phyloP scores from a whole-genome alignment of 108 stramenopile genomes.

The Nannochloropsis salina region DNA sequence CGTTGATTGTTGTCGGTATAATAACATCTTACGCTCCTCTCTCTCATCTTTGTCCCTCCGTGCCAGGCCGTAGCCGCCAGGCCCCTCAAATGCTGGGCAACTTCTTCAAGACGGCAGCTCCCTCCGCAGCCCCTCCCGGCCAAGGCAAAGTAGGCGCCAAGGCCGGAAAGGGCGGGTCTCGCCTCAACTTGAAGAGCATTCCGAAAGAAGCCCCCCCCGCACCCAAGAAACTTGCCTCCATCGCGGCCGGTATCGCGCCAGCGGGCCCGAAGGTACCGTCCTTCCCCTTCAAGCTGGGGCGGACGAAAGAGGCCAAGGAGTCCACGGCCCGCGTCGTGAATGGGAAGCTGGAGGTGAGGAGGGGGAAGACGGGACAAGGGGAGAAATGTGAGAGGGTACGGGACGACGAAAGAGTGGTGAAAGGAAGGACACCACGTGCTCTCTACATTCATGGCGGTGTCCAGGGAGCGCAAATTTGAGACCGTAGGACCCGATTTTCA shows the following conservation, averaged over 20 bases:
- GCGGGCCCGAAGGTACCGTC: not conserved
- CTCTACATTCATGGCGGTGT: not conserved
- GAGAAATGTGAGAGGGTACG: not conserved
- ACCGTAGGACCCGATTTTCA: not conserved
- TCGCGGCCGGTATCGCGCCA: not conserved
- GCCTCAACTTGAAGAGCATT: not conserved
- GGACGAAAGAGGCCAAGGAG: not conserved
- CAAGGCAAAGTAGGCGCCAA: not conserved
- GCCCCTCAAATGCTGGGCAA: conserved; percentile 11
- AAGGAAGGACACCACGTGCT: not conserved
- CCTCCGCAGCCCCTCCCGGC: not conserved
- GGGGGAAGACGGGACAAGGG: not conserved
- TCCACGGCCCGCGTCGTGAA: not conserved
- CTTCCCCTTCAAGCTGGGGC: not conserved
- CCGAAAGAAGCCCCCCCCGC: not conserved
- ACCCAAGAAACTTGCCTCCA: not conserved
- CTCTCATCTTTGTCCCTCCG: not conserved
- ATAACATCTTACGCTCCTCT: too few relatives aligned
- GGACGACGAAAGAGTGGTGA: not conserved
- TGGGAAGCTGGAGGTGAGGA: conserved; percentile 16
- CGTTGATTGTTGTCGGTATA: too few relatives aligned
- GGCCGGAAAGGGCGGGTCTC: not conserved
- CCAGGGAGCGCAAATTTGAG: too few relatives aligned
- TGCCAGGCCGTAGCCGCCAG: not conserved
- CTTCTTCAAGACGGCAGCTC: not conserved